Conservation (phyloP, 169 alveolate genomes). For the Cryptosporidium felis region DNA sequence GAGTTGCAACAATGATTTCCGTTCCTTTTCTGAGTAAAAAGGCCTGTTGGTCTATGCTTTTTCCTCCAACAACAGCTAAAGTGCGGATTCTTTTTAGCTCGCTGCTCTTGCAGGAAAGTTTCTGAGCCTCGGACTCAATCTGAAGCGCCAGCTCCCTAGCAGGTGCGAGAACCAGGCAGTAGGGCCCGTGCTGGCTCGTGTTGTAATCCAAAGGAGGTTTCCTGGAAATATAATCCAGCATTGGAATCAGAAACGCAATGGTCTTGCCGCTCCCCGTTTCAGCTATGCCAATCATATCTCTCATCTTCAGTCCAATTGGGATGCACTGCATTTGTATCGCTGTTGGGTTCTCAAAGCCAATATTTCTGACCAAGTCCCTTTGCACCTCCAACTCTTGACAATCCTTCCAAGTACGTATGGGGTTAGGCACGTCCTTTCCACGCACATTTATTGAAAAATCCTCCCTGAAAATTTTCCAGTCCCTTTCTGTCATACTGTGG, state of each 20-base stretch:
- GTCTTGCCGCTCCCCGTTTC: conserved; percentile 98
- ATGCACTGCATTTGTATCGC: conserved; percentile 97
- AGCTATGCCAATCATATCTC: conserved; percentile 97
- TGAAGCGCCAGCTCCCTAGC: conserved; percentile 94
- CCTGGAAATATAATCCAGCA: conserved; percentile 87
- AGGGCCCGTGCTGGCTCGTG: conserved; percentile 94
- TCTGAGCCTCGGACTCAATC: conserved; percentile 90
- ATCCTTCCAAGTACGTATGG: conserved; percentile 92
- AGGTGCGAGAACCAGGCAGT: conserved; percentile 92
- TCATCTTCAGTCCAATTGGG: conserved; percentile 90
- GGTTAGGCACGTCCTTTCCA: conserved; percentile 92
- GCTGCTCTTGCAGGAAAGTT: conserved; percentile 78
- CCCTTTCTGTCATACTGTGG: conserved; percentile 89
- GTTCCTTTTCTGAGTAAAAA: conserved; percentile 91
- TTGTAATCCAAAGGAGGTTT: conserved; percentile 91
- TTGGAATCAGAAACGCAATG: conserved; percentile 95
- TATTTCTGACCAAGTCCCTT: conserved; percentile 76
- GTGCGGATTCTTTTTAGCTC: conserved; percentile 80
- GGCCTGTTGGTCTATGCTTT: conserved; percentile 91
- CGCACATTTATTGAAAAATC: conserved; percentile 90
- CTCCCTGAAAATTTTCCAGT: conserved; percentile 95
- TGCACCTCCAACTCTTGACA: conserved; percentile 80
- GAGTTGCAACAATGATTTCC: conserved; percentile 96
- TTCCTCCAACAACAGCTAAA: conserved; percentile 95
- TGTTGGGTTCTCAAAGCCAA: conserved; percentile 87